Evolutionary conservation across 176 grass and related monocot species (phyloP).

Genomic region (Oryza meridionalis): DNA sequence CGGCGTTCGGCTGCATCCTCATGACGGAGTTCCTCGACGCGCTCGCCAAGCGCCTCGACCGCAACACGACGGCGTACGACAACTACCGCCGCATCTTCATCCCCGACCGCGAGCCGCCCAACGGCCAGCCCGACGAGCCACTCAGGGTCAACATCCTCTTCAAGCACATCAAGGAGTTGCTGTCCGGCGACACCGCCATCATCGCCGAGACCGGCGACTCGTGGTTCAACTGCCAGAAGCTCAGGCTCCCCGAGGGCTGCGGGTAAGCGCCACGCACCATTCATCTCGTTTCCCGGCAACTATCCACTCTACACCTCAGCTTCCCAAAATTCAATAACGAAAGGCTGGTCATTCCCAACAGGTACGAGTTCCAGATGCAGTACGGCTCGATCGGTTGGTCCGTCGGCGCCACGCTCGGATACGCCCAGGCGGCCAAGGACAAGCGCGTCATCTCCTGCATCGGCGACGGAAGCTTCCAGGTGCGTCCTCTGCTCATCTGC

Average conservation of each 20-base stretch:
- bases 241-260: conserved; percentile 63
- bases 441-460: conserved; percentile 74
- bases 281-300: not conserved
- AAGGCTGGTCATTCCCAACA: conserved; percentile 14
- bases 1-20: conserved; percentile 69
- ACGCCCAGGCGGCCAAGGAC: conserved; percentile 65
- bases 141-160: conserved; percentile 68
- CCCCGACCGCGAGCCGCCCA: conserved; percentile 48
- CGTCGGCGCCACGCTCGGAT: conserved; percentile 68
- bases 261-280: conserved; percentile 33
- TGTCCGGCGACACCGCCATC: conserved; percentile 52
- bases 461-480: conserved; percentile 72
- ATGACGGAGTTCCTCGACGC: conserved; percentile 68
- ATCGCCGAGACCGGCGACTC: conserved; percentile 78
- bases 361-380: conserved; percentile 79
- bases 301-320: not conserved
- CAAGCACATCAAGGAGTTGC: conserved; percentile 67
- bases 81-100: conserved; percentile 64
- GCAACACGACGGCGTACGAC: conserved; percentile 65
- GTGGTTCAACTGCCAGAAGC: conserved; percentile 81
- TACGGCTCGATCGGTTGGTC: conserved; percentile 81
- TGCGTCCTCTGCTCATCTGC: conserved; percentile 5
- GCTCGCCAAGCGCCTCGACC: conserved; percentile 43
- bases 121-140: conserved; percentile 49
- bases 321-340: conserved; percentile 1